Conservation (phyloP, 192 early-diverging fungal genomes). For the Cladochytrium replicatum region DNA sequence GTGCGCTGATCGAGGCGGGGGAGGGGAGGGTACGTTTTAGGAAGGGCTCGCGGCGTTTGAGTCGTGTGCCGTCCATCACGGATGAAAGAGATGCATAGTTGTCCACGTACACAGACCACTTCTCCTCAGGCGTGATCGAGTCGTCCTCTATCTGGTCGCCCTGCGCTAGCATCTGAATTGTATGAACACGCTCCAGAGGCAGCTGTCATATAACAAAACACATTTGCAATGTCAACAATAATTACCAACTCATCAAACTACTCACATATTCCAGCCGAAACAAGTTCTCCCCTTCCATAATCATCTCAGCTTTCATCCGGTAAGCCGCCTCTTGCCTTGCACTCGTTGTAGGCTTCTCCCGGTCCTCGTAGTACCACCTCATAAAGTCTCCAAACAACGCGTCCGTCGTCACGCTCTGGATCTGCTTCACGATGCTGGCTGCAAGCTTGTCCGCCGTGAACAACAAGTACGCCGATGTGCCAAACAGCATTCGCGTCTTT, state of each 20-base stretch:
- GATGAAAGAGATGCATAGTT: slow-evolving; percentile 86
- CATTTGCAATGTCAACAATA: too few relatives aligned
- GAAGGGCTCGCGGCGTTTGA: slow-evolving; percentile 57
- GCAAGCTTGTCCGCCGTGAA: slow-evolving; percentile 87
- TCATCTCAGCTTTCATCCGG: slow-evolving; percentile 30
- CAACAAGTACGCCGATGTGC: slow-evolving; percentile 78
- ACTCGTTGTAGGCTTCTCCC: slow-evolving; percentile 27
- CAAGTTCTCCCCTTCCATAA: slow-evolving; percentile 60
- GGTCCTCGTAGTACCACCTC: slow-evolving; percentile 33
- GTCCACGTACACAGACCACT: slow-evolving; percentile 92
- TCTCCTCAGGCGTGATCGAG: slow-evolving; percentile 79
- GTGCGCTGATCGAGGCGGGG: too few relatives aligned
- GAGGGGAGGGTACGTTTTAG: slow-evolving; percentile 52
- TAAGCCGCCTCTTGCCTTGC: slow-evolving; percentile 42
- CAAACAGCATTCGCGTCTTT: slow-evolving; percentile 70
- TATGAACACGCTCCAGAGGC: slow-evolving; percentile 48
- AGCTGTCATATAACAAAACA: slow-evolving; percentile 29
- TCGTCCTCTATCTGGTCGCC: slow-evolving; percentile 79
- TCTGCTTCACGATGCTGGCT: slow-evolving; percentile 69
- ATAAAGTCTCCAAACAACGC: slow-evolving; percentile 44
- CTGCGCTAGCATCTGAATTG: slow-evolving; percentile 79
- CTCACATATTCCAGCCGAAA: slow-evolving; percentile 73
- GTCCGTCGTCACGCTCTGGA: slow-evolving; percentile 58
- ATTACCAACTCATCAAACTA: too few relatives aligned
- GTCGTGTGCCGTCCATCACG: slow-evolving; percentile 68